Conservation (phyloP, 306 rosid genomes). For the Calophaca sinica region DNA sequence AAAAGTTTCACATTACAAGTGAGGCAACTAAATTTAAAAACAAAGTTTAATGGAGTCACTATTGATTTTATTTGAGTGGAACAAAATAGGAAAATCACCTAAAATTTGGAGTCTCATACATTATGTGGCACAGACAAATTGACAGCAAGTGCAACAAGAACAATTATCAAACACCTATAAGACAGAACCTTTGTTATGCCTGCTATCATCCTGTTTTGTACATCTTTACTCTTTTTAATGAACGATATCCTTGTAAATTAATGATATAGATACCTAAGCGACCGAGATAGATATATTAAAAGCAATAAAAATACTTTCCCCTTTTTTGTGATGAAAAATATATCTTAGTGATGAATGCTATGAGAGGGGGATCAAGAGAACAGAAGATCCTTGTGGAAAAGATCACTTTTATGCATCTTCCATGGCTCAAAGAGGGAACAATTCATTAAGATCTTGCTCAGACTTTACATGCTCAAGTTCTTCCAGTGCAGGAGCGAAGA, state of each 20-base stretch:
- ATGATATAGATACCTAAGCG: conserved; percentile 7
- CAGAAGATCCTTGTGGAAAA: neutral
- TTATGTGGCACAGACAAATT: no score
- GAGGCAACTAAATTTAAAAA: no score
- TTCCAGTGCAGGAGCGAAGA: conserved; percentile 78
- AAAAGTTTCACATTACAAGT: no score
- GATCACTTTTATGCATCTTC: neutral
- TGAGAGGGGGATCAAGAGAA: neutral
- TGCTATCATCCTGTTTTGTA: conserved; percentile 9
- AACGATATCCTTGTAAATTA: neutral
- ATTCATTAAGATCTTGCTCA: conserved; percentile 50
- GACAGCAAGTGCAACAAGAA: no score
- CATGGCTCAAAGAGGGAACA: conserved; percentile 1
- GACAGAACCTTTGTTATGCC: no score
- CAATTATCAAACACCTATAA: no score
- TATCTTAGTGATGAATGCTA: neutral
- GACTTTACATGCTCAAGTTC: conserved; percentile 74
- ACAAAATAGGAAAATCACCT: no score
- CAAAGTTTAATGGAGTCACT: no score
- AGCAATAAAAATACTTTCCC: neutral
- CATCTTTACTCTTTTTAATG: conserved; percentile 2
- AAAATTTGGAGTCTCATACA: no score
- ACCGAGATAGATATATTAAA: conserved; percentile 12
- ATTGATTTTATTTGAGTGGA: no score
- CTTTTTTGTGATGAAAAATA: neutral